These are phyloP conservation scores for Aspergillus nidulans DNA, from an alignment of 495 filamentous ascomycete genomes.

Conservation along the genomic window DNA sequence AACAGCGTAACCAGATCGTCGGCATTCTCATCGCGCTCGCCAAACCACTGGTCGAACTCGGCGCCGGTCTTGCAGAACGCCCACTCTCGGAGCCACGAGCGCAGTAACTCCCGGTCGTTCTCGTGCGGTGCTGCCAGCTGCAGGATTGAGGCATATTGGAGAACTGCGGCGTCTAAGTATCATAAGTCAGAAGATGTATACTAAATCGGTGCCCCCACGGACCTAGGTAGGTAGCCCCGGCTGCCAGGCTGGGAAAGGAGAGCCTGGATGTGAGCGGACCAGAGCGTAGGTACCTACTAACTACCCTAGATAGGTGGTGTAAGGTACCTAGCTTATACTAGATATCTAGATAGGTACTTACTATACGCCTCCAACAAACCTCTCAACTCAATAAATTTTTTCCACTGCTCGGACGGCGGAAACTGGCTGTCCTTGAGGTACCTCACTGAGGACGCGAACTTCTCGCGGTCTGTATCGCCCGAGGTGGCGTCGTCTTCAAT, in stretches of 20 bases:
- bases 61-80: neutral
- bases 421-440: neutral
- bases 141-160: too few species aligned
- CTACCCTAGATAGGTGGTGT: too few species aligned
- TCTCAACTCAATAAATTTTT: neutral
- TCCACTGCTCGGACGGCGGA: neutral
- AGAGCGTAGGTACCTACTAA: neutral
- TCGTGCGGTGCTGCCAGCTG: neutral
- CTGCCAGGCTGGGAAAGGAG: too few species aligned
- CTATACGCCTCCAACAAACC: slow-evolving; percentile 7
- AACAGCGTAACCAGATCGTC: neutral
- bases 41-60: slow-evolving; percentile 2
- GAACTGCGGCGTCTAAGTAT: too few species aligned
- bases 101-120: neutral
- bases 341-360: too few species aligned
- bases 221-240: too few species aligned
- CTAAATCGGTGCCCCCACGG: too few species aligned
- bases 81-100: neutral
- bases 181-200: too few species aligned
- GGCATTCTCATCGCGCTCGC: neutral
- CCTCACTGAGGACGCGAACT: neutral
- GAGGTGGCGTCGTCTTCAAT: neutral
- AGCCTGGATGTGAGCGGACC: too few species aligned
- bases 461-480: neutral
- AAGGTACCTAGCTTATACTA: too few species aligned